Evolutionary conservation across 2,329 filamentous ascomycete genomes (phyloP).

Genomic region (Leptographium lundbergii): DNA sequence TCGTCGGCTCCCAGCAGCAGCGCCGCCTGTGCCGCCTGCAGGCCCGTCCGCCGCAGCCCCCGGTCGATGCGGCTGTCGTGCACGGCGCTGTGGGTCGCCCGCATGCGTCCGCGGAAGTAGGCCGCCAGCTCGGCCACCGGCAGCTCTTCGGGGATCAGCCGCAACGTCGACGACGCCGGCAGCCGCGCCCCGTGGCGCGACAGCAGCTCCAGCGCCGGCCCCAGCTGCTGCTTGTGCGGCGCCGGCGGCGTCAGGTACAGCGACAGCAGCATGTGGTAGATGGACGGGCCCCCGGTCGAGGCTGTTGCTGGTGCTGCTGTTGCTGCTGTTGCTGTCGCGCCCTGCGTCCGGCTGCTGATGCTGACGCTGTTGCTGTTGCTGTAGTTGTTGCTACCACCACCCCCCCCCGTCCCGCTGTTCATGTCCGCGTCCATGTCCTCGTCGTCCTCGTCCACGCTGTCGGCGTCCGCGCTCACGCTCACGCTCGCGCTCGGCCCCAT

Average conservation of each 20-base stretch:
- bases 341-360: too few relatives aligned
- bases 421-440: neutral
- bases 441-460: neutral
- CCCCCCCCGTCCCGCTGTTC: neutral
- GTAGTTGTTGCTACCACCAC: neutral
- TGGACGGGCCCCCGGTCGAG: slow-evolving; percentile 45
- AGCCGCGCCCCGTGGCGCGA: slow-evolving; percentile 85
- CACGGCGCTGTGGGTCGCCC: slow-evolving; percentile 68
- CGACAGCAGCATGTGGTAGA: slow-evolving; percentile 83
- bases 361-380: neutral
- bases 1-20: slow-evolving; percentile 55
- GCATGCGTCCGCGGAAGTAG: slow-evolving; percentile 86
- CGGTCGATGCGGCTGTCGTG: slow-evolving; percentile 71
- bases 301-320: neutral
- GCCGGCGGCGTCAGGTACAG: slow-evolving; percentile 76
- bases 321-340: neutral
- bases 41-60: slow-evolving; percentile 63
- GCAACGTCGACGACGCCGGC: slow-evolving; percentile 73
- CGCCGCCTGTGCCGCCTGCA: slow-evolving; percentile 61
- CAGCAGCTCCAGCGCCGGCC: slow-evolving; percentile 74
- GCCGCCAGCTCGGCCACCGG: slow-evolving; percentile 69
- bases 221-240: slow-evolving; percentile 58
- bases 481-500: slow-evolving; percentile 6
- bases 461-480: neutral
- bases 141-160: slow-evolving; percentile 70